Conservation (phyloP, 1,139 yeast genomes). For the Blastobotrys apis region DNA sequence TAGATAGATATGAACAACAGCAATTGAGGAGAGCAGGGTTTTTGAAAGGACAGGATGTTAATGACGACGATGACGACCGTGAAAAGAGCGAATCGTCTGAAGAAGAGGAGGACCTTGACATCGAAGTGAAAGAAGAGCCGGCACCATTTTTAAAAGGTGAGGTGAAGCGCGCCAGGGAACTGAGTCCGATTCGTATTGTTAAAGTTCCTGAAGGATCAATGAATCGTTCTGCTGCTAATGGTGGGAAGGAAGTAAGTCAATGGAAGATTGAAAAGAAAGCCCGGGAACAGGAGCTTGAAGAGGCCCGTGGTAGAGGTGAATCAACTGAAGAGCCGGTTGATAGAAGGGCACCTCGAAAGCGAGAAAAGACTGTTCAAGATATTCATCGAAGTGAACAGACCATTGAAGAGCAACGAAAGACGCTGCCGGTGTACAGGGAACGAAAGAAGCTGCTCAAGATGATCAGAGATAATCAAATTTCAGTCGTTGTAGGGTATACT, state of each 20-base stretch:
- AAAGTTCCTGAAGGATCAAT: conserved; percentile 78
- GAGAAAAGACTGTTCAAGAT: conserved; percentile 18
- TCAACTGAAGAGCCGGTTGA: conserved; percentile 33
- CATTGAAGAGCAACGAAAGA: conserved; percentile 61
- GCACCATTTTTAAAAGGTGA: conserved; percentile 68
- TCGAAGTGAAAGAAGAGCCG: conserved; percentile 64
- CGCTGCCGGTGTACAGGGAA: conserved; percentile 69
- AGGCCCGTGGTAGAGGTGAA: conserved; percentile 20
- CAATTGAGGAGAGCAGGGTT: conserved; percentile 82
- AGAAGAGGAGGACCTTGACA: conserved; percentile 56
- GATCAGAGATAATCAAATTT: conserved; percentile 66
- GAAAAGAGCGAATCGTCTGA: conserved; percentile 22
- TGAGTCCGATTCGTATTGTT: conserved; percentile 53
- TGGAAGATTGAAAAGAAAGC: conserved; percentile 55
- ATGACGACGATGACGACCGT: conserved; percentile 52
- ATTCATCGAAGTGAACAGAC: conserved; percentile 36
- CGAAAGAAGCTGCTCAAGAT: conserved; percentile 55
- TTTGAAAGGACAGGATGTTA: conserved; percentile 62
- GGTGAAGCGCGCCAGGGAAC: conserved; percentile 43
- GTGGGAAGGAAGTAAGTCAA: conserved; percentile 65
- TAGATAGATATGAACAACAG: conserved; percentile 86
- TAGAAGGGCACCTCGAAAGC: conserved; percentile 13
- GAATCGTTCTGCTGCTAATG: conserved; percentile 69
- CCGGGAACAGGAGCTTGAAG: conserved; percentile 30
- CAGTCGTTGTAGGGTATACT: conserved; percentile 87